Conservation (phyloP, 208 protist species). For the Trypanosomatidae sp. region DNA sequence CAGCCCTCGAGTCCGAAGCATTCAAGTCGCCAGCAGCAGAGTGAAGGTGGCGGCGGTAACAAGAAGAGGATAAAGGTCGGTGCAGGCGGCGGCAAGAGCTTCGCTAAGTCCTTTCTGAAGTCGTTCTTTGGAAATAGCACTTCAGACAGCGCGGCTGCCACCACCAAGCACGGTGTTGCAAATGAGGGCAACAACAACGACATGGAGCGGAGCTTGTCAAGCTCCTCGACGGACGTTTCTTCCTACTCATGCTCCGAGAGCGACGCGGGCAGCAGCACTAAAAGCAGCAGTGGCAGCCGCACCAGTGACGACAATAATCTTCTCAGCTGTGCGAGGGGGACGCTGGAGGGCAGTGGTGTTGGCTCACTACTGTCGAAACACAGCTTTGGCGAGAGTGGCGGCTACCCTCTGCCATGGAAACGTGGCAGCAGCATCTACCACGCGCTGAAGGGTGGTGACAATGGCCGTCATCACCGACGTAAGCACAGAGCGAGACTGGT, state of each 20-base stretch:
- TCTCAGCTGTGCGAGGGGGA: neutral
- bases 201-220: conserved; percentile 6
- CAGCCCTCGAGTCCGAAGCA: neutral
- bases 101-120: conserved; percentile 60
- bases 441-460: neutral
- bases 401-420: neutral
- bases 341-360: neutral
- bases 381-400: conserved; percentile 11
- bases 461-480: neutral
- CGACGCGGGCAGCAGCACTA: neutral
- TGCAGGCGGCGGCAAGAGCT: conserved; percentile 21
- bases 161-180: conserved; percentile 6
- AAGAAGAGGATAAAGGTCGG: neutral
- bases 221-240: neutral
- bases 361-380: conserved; percentile 5
- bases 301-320: conserved; percentile 4
- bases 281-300: neutral
- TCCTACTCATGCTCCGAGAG: conserved; percentile 1
- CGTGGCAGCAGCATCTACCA: too few relatives aligned
- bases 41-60: neutral
- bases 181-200: conserved; percentile 9
- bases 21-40: neutral
- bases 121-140: conserved; percentile 41
- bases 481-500: neutral
- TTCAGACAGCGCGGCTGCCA: conserved; percentile 1